phyloP scores from a whole-genome alignment of 228 moss, liverwort and hornwort genomes.

The Sphagnum magellanicum region DNA sequence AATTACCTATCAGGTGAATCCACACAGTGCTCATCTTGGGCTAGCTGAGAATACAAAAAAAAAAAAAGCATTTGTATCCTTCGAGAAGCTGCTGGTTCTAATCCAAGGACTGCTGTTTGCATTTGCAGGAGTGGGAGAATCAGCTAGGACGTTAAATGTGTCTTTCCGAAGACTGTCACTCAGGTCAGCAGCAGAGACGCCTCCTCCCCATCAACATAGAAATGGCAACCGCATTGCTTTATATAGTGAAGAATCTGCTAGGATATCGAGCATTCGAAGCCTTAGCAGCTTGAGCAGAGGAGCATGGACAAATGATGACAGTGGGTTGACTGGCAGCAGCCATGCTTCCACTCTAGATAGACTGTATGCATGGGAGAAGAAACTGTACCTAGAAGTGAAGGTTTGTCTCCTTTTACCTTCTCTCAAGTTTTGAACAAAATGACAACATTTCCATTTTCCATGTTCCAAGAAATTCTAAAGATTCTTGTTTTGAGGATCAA shows the following conservation, averaged over 20 bases:
- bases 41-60: too few species aligned
- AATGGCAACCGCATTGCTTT: slow-evolving; percentile 11
- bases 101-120: neutral
- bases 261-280: slow-evolving; percentile 33
- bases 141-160: slow-evolving; percentile 28
- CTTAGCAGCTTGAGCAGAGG: slow-evolving; percentile 38
- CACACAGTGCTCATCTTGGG: too few species aligned
- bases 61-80: too few species aligned
- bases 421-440: too few species aligned
- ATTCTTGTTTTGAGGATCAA: too few species aligned
- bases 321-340: slow-evolving; percentile 48
- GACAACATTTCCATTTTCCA: too few species aligned
- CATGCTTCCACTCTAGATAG: slow-evolving; percentile 69
- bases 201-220: slow-evolving; percentile 23
- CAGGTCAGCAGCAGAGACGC: slow-evolving; percentile 7
- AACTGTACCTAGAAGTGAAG: slow-evolving; percentile 78
- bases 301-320: slow-evolving; percentile 44
- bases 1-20: too few species aligned
- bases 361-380: slow-evolving; percentile 75
- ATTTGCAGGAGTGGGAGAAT: slow-evolving; percentile 38
- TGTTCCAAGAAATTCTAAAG: too few species aligned
- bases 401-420: slow-evolving; percentile 9
- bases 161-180: slow-evolving; percentile 38
- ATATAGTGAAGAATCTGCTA: slow-evolving; percentile 33
- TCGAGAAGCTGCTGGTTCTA: too few species aligned